phyloP scores from a whole-genome alignment of 495 filamentous ascomycete species.

The Eremomyces bilateralis region DNA sequence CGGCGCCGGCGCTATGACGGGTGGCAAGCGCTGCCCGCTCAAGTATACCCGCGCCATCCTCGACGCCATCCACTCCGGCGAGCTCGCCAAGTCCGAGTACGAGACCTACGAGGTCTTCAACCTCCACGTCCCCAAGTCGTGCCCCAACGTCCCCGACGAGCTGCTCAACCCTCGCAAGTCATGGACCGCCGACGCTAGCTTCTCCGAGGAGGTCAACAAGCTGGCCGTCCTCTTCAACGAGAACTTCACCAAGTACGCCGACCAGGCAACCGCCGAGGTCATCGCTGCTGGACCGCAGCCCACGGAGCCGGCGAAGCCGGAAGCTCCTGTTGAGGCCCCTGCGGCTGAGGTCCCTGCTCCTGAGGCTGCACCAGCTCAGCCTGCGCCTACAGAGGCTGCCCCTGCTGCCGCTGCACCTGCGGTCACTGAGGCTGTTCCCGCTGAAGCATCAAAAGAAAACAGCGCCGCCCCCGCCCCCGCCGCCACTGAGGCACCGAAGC shows the following conservation, averaged over 20 bases:
- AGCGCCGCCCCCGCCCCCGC: no score
- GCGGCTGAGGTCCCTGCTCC: no score
- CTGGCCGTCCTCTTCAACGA: slow-evolving; percentile 72
- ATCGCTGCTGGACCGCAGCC: no score
- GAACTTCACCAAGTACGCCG: slow-evolving; percentile 92
- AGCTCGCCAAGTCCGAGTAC: slow-evolving; percentile 76
- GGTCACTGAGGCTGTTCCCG: no score
- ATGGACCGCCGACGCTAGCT: slow-evolving; percentile 65
- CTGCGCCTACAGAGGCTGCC: no score
- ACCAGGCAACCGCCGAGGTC: slow-evolving; percentile 69
- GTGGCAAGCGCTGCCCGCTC: slow-evolving; percentile 93
- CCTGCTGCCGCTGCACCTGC: no score
- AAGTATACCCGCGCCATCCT: slow-evolving; percentile 98
- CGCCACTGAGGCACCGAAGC: no score
- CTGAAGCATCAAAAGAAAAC: no score
- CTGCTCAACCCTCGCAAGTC: slow-evolving; percentile 84
- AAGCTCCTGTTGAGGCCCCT: no score
- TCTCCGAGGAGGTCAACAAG: slow-evolving; percentile 72
- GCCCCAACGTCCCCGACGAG: slow-evolving; percentile 68
- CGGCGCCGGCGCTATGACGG: slow-evolving; percentile 80
- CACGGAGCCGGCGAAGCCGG: no score
- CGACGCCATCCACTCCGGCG: slow-evolving; percentile 89
- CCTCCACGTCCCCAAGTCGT: slow-evolving; percentile 71
- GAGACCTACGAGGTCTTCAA: slow-evolving; percentile 96
- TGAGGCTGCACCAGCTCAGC: no score